phyloP scores from a whole-genome alignment of 176 grass and related monocot genomes.

The Pontederia crassipes region DNA sequence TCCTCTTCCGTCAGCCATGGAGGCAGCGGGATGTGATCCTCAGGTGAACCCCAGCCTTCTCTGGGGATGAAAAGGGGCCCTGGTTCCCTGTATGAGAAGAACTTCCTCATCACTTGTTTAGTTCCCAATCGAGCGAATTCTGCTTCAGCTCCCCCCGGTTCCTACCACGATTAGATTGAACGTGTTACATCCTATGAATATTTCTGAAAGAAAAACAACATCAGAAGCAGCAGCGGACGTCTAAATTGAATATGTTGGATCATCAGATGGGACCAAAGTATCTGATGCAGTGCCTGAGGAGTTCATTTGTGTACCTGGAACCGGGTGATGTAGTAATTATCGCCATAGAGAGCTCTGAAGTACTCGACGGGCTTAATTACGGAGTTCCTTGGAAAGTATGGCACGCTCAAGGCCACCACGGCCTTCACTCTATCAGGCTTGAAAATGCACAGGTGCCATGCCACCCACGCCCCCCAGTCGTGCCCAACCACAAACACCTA shows the following conservation, averaged over 20 bases:
- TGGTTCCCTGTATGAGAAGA: conserved; percentile 18
- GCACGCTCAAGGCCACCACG: conserved; percentile 60
- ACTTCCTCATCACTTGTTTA: conserved; percentile 39
- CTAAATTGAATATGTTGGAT: not conserved
- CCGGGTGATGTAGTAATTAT: conserved; percentile 71
- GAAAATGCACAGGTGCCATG: conserved; percentile 76
- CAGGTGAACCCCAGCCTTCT: conserved; percentile 15
- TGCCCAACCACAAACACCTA: conserved; percentile 50
- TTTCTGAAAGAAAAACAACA: too few species aligned
- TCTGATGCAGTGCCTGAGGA: not conserved
- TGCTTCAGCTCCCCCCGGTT: conserved; percentile 43
- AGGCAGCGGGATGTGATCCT: conserved; percentile 29
- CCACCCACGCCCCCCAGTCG: conserved; percentile 66
- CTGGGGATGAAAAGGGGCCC: conserved; percentile 34
- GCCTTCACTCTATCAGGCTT: conserved; percentile 61
- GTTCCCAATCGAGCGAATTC: conserved; percentile 36
- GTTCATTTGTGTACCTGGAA: conserved; percentile 42
- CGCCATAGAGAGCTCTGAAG: conserved; percentile 49
- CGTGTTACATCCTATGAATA: too few species aligned
- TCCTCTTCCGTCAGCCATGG: conserved; percentile 69
- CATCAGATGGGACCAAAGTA: not conserved
- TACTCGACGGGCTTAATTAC: conserved; percentile 30
- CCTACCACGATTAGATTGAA: conserved; percentile 14
- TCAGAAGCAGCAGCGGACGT: not conserved
- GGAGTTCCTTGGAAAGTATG: conserved; percentile 38